These are phyloP conservation scores for Spizellomyces sp. DNA, from an alignment of 192 early-diverging fungal species.

Conservation along the genomic window DNA sequence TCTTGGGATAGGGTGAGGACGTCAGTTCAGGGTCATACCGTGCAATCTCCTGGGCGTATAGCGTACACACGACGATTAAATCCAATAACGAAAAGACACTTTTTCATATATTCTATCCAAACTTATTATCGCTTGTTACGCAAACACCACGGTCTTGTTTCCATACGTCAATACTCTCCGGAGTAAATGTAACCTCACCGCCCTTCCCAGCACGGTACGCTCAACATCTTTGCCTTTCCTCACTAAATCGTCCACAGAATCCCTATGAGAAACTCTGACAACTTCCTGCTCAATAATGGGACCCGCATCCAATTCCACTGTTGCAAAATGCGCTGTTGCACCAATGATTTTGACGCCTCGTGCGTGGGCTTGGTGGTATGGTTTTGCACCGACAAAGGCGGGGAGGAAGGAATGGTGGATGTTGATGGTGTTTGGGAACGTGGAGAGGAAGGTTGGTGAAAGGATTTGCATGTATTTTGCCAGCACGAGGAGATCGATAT, in stretches of 20 bases:
- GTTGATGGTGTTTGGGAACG: conserved; percentile 32
- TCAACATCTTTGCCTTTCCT: conserved; percentile 31
- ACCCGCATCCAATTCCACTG: conserved; percentile 21
- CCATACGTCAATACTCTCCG: conserved; percentile 26
- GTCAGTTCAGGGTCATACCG: no score
- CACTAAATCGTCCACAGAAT: conserved; percentile 30
- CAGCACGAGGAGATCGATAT: conserved; percentile 27
- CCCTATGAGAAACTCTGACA: conserved; percentile 20
- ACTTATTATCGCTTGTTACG: not conserved
- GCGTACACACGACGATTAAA: no score
- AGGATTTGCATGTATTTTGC: conserved; percentile 37
- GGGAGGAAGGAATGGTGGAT: conserved; percentile 32
- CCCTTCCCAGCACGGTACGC: conserved; percentile 15
- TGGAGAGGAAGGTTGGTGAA: conserved; percentile 11
- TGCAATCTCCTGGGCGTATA: no score
- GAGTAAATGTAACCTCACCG: conserved; percentile 22
- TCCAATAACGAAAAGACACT: no score
- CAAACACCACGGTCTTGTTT: conserved; percentile 33
- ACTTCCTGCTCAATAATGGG: conserved; percentile 38
- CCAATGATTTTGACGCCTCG: conserved; percentile 33
- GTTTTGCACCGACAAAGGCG: conserved; percentile 29
- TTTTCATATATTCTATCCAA: no score
- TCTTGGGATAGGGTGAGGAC: no score
- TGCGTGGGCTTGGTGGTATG: conserved; percentile 27
- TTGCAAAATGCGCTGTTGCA: conserved; percentile 32